Conservation (phyloP, 352 stramenopile species). For the Elongisporangium prolatum region DNA sequence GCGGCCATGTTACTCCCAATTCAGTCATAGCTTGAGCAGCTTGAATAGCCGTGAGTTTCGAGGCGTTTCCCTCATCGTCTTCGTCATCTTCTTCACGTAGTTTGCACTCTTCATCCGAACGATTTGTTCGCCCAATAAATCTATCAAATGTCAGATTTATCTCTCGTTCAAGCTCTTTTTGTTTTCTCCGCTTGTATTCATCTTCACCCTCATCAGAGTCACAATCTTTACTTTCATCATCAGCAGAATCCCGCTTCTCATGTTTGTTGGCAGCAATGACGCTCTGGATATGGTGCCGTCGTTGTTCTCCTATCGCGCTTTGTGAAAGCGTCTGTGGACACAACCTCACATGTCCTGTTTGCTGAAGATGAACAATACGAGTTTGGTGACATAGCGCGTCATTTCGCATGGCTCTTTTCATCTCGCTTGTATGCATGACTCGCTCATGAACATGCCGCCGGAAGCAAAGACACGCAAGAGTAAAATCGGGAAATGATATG, state of each 20-base stretch:
- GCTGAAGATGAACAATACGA: constrained; percentile 69
- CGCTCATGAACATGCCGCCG: constrained; percentile 17
- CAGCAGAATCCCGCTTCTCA: not conserved
- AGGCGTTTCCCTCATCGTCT: constrained; percentile 7
- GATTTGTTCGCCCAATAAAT: constrained; percentile 9
- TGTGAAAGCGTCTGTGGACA: constrained; percentile 23
- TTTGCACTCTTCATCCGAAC: constrained; percentile 8
- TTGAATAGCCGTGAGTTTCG: constrained; percentile 35
- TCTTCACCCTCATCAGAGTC: constrained; percentile 23
- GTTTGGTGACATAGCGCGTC: constrained; percentile 47
- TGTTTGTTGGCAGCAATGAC: not conserved
- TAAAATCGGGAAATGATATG: constrained; percentile 54
- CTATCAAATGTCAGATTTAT: constrained; percentile 22
- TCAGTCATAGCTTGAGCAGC: constrained; percentile 69
- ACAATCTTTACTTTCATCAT: constrained; percentile 23
- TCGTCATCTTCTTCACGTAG: constrained; percentile 17
- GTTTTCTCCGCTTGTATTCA: constrained; percentile 1
- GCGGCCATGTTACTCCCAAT: constrained; percentile 50
- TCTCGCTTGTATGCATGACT: constrained; percentile 14
- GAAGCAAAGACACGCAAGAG: constrained; percentile 54
- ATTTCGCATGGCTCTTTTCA: constrained; percentile 29
- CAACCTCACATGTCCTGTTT: constrained; percentile 62
- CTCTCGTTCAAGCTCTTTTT: constrained; percentile 14
- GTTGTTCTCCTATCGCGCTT: not conserved
- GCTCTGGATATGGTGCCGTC: not conserved